phyloP scores from a whole-genome alignment of 805 yeast species.

The Ogataea pignaliae region DNA sequence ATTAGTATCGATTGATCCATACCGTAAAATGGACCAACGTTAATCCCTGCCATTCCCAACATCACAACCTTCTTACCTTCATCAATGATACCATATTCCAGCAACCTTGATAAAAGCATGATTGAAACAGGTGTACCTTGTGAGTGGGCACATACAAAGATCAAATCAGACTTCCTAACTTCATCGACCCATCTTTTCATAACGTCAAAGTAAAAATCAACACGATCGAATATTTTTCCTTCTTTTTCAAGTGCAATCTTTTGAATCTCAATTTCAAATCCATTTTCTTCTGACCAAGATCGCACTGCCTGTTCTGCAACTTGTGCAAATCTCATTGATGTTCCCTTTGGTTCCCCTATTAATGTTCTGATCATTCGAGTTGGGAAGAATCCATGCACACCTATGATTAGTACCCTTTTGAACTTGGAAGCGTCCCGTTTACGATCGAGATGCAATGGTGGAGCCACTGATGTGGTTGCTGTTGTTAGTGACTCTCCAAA shows the following conservation, averaged over 20 bases:
- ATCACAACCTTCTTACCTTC: slow-evolving; percentile 54
- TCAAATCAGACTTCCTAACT: slow-evolving; percentile 59
- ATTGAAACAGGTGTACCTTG: slow-evolving; percentile 94
- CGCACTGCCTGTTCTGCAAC: slow-evolving; percentile 81
- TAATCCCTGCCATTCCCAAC: slow-evolving; percentile 93
- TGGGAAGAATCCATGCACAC: slow-evolving; percentile 97
- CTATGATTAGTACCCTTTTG: slow-evolving; percentile 72
- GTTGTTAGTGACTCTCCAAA: slow-evolving; percentile 11
- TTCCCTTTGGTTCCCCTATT: slow-evolving; percentile 95
- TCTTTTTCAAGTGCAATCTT: slow-evolving; percentile 92
- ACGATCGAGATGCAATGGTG: slow-evolving; percentile 17
- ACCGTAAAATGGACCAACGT: slow-evolving; percentile 91
- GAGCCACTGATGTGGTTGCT: slow-evolving; percentile 2
- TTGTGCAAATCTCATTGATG: slow-evolving; percentile 82
- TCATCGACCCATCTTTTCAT: slow-evolving; percentile 58
- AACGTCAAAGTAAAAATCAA: slow-evolving; percentile 70
- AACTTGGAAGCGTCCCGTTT: slow-evolving; percentile 22
- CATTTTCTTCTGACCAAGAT: slow-evolving; percentile 55
- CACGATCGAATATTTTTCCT: slow-evolving; percentile 84
- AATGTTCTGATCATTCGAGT: slow-evolving; percentile 77
- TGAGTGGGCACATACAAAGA: slow-evolving; percentile 91
- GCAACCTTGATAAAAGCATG: slow-evolving; percentile 66
- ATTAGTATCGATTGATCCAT: slow-evolving; percentile 78
- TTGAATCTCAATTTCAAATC: slow-evolving; percentile 54
- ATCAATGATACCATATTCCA: slow-evolving; percentile 52